A percentile compares a stretch with the other conserved stretches of the same genome.
These are phyloP conservation scores for Pyrenochaeta sp. DNA, from an alignment of 2,329 filamentous ascomycete species.

Conservation along the genomic window DNA sequence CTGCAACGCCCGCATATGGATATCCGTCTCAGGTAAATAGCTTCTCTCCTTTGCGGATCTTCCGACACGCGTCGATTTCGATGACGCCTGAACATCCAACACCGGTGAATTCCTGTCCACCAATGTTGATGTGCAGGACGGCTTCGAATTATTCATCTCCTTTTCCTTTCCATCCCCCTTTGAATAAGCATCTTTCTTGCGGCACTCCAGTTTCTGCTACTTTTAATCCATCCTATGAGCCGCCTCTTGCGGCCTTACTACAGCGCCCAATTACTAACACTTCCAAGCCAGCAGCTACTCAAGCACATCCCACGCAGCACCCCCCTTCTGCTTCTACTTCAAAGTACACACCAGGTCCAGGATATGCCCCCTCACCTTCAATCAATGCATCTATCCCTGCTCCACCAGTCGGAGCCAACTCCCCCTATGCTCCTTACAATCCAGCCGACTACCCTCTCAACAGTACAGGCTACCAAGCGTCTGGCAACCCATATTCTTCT, in stretches of 20 bases:
- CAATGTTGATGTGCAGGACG: slow-evolving; percentile 30
- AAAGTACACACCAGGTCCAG: slow-evolving; percentile 42
- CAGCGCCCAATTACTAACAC: slow-evolving; percentile 44
- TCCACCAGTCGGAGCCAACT: slow-evolving; percentile 30
- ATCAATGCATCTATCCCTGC: slow-evolving; percentile 31
- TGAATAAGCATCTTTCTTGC: slow-evolving; percentile 29
- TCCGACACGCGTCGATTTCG: slow-evolving; percentile 38
- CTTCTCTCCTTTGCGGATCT: slow-evolving; percentile 39
- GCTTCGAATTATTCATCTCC: slow-evolving; percentile 25
- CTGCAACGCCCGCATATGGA: slow-evolving; percentile 35
- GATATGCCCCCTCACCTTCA: slow-evolving; percentile 42
- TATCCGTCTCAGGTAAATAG: slow-evolving; percentile 50
- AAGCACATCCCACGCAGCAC: slow-evolving; percentile 10
- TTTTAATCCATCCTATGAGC: slow-evolving; percentile 47
- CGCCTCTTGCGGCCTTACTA: slow-evolving; percentile 45
- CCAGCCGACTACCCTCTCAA: slow-evolving; percentile 39
- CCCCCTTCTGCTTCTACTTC: slow-evolving; percentile 31
- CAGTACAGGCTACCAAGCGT: slow-evolving; percentile 24
- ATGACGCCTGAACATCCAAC: slow-evolving; percentile 29
- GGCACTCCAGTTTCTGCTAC: slow-evolving; percentile 40
- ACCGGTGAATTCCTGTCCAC: slow-evolving; percentile 30
- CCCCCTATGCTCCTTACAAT: slow-evolving; percentile 40
- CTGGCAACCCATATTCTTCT: slow-evolving; percentile 34
- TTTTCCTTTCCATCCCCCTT: slow-evolving; percentile 23
- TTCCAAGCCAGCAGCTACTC: slow-evolving; percentile 33